phyloP scores from a whole-genome alignment of 2,329 filamentous ascomycete species.

The Colletotrichum falcatum region DNA sequence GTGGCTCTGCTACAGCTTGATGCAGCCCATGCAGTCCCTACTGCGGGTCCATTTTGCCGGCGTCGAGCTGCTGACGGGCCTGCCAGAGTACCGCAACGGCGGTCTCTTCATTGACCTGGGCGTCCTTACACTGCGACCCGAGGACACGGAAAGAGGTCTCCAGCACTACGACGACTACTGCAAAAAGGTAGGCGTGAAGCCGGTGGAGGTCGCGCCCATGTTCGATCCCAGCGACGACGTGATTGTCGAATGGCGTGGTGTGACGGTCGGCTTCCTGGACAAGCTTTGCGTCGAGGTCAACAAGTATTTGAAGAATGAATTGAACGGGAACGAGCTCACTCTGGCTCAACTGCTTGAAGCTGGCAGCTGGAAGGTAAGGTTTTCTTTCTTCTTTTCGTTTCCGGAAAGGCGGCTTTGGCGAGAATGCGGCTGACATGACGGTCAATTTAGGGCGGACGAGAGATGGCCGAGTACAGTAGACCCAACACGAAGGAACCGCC shows the following conservation, averaged over 20 bases:
- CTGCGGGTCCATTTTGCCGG: slow-evolving; percentile 65
- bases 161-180: slow-evolving; percentile 71
- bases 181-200: slow-evolving; percentile 74
- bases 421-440: slow-evolving; percentile 27
- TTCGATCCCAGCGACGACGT: slow-evolving; percentile 68
- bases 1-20: slow-evolving; percentile 80
- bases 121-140: slow-evolving; percentile 62
- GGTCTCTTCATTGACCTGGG: slow-evolving; percentile 74
- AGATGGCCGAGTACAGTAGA: slow-evolving; percentile 93
- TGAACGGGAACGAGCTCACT: slow-evolving; percentile 78
- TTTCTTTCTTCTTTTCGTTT: background rate
- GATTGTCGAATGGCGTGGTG: slow-evolving; percentile 71
- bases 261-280: slow-evolving; percentile 69
- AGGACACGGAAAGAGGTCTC: slow-evolving; percentile 57
- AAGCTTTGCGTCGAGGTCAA: slow-evolving; percentile 56
- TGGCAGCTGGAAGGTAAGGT: slow-evolving; percentile 97
- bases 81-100: slow-evolving; percentile 80
- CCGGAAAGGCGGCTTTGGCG: background rate
- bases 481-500: slow-evolving; percentile 97
- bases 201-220: slow-evolving; percentile 59
- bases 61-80: slow-evolving; percentile 69
- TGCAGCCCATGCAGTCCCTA: slow-evolving; percentile 70
- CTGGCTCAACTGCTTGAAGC: slow-evolving; percentile 93
- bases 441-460: slow-evolving; percentile 79
- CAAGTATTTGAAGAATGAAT: slow-evolving; percentile 71